Conservation (phyloP, 352 stramenopile genomes). For the Phytophthora aleatoria region DNA sequence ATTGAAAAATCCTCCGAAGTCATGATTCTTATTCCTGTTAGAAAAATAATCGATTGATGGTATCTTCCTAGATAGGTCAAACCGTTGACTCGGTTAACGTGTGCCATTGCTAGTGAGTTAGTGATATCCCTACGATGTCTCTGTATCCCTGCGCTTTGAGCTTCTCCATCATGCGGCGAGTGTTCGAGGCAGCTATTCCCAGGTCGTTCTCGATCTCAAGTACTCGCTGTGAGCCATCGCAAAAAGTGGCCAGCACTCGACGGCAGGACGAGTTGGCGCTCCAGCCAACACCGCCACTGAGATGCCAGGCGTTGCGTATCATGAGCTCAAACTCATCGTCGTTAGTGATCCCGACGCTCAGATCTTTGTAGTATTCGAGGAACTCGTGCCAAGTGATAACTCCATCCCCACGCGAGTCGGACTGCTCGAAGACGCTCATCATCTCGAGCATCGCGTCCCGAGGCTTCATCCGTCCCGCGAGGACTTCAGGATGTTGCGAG, state of each 20-base stretch:
- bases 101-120: slow-evolving; percentile 18
- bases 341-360: slow-evolving; percentile 75
- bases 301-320: slow-evolving; percentile 86
- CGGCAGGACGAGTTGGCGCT: slow-evolving; percentile 78
- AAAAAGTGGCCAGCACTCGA: slow-evolving; percentile 74
- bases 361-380: slow-evolving; percentile 90
- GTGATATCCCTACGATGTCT: slow-evolving; percentile 60
- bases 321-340: slow-evolving; percentile 91
- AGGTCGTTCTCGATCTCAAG: slow-evolving; percentile 78
- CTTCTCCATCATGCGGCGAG: slow-evolving; percentile 55
- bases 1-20: background rate
- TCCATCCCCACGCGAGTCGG: slow-evolving; percentile 38
- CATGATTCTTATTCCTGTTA: no score
- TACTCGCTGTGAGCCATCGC: slow-evolving; percentile 69
- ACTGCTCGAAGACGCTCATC: slow-evolving; percentile 75
- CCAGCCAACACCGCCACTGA: slow-evolving; percentile 79
- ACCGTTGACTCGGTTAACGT: background rate
- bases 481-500: slow-evolving; percentile 82
- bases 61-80: slow-evolving; percentile 1
- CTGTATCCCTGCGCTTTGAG: slow-evolving; percentile 58
- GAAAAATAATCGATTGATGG: background rate
- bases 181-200: slow-evolving; percentile 50
- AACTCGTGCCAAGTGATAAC: slow-evolving; percentile 87
- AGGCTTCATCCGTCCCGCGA: slow-evolving; percentile 59
- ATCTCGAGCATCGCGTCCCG: slow-evolving; percentile 83